Evolutionary conservation across 2,329 filamentous ascomycete genomes (phyloP), one percentile per base, ranked within the genome.

Genomic region (Plenodomus tracheiphilus): DNA sequence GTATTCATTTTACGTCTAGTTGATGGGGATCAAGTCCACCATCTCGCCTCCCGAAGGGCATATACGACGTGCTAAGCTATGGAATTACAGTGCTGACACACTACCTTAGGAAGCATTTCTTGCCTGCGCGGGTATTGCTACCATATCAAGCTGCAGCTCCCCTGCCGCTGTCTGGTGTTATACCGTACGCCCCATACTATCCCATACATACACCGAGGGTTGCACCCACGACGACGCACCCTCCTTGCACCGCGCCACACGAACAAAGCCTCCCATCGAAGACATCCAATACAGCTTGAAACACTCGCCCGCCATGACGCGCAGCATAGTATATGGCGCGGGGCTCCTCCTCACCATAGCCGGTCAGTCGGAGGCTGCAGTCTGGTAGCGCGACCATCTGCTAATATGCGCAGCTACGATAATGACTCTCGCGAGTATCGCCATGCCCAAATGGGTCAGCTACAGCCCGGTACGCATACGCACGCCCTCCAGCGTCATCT

Each of bases 371-470:
- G 2, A 42, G 10, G 13, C 21, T n/a, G 41, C 37, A 9, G 36
- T 17, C 25, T 35, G 41, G 39, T 36, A 28, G 43, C 44, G n/a
- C 42, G 41, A 17, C 34, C 17, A 45, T 20, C 43, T n/a, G 56
- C 58, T 55, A 47, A 61, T 17, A 40, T 39, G 45, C 40, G 43
- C 67, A 90, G 88, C 86, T 48, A 88, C 85, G 22, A 81, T 81
- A 53, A 83, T 91, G 80, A 89, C 87, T 19, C 77, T 92, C 44
- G 79, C 83, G 35, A 82, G 87, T 46, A 87, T 90, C 59, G 75
- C 83, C 51, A 78, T 87, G 39, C 87, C 89, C 15, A 77, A 83
- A 71, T 94, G 89, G 89, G 76, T 91, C 42, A 79, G 80, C 46
- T 91, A 80, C 37, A 81, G 84, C 49, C 59, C 68, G 41, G 68